Evolutionary conservation across 495 filamentous ascomycete species (phyloP), one percentile per base, ranked within the genome.

Genomic region (Aspergillus cavernicola): DNA sequence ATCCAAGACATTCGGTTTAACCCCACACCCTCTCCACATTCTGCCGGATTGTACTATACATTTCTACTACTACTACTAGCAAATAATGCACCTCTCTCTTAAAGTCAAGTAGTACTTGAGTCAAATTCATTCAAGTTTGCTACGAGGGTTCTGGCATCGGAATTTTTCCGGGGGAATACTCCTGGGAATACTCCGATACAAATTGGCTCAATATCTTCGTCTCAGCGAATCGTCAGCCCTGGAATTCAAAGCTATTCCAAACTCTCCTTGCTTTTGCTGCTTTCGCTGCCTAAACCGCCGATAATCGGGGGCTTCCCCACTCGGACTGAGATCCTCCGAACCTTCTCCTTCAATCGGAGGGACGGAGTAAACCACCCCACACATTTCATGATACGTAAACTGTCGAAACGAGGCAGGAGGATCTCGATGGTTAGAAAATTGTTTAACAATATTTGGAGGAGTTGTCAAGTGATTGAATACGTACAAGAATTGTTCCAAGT

Each of bases 261-360:
- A 29, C 5, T 29, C 36, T 20, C n/a, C 18, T 38, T 6, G 18
- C 33, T 13, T 3, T 36, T 7, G 33, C 4, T n/a, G 5, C 26
- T 29, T 9, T 36, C n/a, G n/a, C 33, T 36, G 39, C 39, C 9
- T 13, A 13, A 50, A 58, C 37, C 43, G 56, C 56, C 56, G 56
- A 53, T 53, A 32, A 49, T 58, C 50, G 50, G 56, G 51, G 32
- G 28, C 12, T 26, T 46, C 35, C 13, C 36, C 37, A 22, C 33
- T 39, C 52, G 19, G 35, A 29, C 13, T 3, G 9, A 20, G 20
- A 19, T 36, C 11, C 36, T 45, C 51, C 41, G 52, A 42, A 36
- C 24, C 41, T 32, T 52, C 49, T 42, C 50, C 18, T 22, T 40
- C 19, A 12, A 38, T 5, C 12, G 32, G 32, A 35, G 32, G n/a